Percentiles rank a stretch among this genome's conserved stretches.
These are phyloP conservation scores for Ophiocordyceps polyrhachis-furcata DNA, from an alignment of 2,329 filamentous ascomycete genomes.

Conservation along the genomic window DNA sequence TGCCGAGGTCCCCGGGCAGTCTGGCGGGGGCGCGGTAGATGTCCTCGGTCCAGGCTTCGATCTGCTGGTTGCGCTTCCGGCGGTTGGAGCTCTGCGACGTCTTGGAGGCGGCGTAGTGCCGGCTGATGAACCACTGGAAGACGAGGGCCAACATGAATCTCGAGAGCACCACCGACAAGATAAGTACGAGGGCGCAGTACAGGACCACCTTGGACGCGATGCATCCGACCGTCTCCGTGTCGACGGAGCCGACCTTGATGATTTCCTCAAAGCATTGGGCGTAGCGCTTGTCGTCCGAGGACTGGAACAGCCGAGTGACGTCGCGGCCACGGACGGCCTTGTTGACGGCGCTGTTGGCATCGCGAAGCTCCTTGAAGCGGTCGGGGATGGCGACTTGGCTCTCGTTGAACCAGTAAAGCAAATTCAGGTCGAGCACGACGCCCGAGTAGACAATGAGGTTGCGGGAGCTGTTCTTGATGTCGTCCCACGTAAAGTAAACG, in stretches of 20 bases:
- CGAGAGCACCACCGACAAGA: constrained; percentile 67
- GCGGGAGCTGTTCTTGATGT: constrained; percentile 71
- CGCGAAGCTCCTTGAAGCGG: constrained; percentile 62
- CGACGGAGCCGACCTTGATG: constrained; percentile 87
- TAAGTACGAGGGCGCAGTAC: constrained; percentile 82
- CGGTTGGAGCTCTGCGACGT: constrained; percentile 67
- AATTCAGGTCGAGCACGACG: constrained; percentile 74
- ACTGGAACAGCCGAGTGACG: constrained; percentile 75
- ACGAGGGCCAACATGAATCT: constrained; percentile 79
- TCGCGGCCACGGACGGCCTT: constrained; percentile 61
- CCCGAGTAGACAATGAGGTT: constrained; percentile 92
- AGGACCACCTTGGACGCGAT: constrained; percentile 95
- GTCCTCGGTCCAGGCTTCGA: constrained; percentile 95
- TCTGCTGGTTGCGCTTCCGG: constrained; percentile 76
- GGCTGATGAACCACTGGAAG: constrained; percentile 93
- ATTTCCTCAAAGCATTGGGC: constrained; percentile 83
- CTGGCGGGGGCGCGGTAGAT: constrained; percentile 85
- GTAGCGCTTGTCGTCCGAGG: constrained; percentile 56
- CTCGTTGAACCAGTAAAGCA: constrained; percentile 79
- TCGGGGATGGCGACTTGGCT: constrained; percentile 57
- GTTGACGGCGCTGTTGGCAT: constrained; percentile 41
- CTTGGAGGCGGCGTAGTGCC: constrained; percentile 66
- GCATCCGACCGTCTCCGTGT: constrained; percentile 90
- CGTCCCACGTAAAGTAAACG: constrained; percentile 92
- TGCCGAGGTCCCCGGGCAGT: constrained; percentile 55